A percentile compares a stretch with the other conserved stretches of the same genome.
phyloP scores from a whole-genome alignment of 306 rosid genomes.

The Citrullus colocynthis region DNA sequence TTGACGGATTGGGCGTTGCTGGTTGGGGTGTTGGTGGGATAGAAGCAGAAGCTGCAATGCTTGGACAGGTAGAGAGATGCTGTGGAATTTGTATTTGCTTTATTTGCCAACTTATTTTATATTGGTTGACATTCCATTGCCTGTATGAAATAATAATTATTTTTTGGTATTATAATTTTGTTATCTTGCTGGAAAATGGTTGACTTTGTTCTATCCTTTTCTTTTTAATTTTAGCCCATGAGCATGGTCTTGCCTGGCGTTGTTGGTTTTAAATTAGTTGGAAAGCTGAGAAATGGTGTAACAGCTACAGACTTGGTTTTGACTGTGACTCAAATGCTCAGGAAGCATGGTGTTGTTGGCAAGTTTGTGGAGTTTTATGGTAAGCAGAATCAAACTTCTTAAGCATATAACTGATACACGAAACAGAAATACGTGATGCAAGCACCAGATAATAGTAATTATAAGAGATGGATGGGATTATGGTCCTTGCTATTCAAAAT shows the following conservation, averaged over 20 bases:
- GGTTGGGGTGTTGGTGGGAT: conserved; percentile 99
- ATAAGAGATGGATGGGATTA: not conserved
- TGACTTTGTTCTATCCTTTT: not conserved
- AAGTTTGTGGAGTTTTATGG: conserved; percentile 95
- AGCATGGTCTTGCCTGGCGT: conserved; percentile 99
- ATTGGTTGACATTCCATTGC: not conserved
- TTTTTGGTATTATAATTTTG: not conserved
- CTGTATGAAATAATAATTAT: not conserved
- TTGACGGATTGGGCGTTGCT: conserved; percentile 96
- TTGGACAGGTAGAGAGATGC: conserved; percentile 62
- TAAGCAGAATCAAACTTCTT: conserved; percentile 11
- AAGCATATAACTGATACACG: not conserved
- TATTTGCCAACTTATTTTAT: not conserved
- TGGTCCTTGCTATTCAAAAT: not conserved
- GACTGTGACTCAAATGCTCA: conserved; percentile 88
- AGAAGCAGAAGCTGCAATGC: conserved; percentile 98
- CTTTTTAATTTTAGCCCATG: conserved; percentile 57
- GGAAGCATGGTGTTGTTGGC: conserved; percentile 98
- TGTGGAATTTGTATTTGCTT: not conserved
- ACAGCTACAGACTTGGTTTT: conserved; percentile 96
- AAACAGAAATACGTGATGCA: not conserved
- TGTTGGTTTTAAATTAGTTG: conserved; percentile 76
- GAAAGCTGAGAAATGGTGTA: conserved; percentile 76
- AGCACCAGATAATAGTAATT: not conserved
- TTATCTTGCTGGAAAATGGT: not conserved